A percentile compares a stretch with the other conserved stretches of the same genome.
Evolutionary conservation across 1,139 yeast genomes (phyloP).

Genomic region (Neolecta irregularis): DNA sequence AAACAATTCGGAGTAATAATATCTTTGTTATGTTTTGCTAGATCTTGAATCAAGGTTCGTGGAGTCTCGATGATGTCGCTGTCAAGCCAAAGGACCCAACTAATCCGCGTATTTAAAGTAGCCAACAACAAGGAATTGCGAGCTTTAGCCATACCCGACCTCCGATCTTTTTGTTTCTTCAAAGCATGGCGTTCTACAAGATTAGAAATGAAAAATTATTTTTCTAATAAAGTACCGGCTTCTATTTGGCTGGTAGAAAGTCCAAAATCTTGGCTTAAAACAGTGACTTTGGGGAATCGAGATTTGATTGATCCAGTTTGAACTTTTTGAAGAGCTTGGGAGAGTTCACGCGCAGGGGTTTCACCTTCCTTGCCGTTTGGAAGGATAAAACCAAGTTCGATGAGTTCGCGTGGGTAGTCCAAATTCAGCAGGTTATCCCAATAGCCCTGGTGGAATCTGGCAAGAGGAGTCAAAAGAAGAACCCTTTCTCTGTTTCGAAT

Average conservation of each 20-base stretch:
- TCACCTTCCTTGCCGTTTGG: slow-evolving; percentile 77
- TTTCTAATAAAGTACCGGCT: slow-evolving; percentile 35
- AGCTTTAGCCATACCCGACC: slow-evolving; percentile 84
- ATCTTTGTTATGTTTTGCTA: slow-evolving; percentile 75
- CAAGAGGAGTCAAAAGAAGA: slow-evolving; percentile 74
- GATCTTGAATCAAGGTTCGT: slow-evolving; percentile 61
- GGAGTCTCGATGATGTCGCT: slow-evolving; percentile 89
- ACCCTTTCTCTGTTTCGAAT: slow-evolving; percentile 72
- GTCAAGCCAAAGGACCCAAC: slow-evolving; percentile 95
- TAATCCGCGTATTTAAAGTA: slow-evolving; percentile 73
- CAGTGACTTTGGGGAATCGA: slow-evolving; percentile 64
- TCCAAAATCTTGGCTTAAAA: slow-evolving; percentile 78
- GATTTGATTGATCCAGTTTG: slow-evolving; percentile 43
- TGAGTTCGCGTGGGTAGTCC: slow-evolving; percentile 66
- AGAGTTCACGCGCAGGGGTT: slow-evolving; percentile 51
- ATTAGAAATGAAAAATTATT: not conserved
- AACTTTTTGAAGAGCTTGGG: slow-evolving; percentile 53
- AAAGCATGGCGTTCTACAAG: slow-evolving; percentile 25
- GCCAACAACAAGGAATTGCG: slow-evolving; percentile 82
- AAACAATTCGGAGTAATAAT: slow-evolving; percentile 83
- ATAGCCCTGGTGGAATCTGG: slow-evolving; percentile 65
- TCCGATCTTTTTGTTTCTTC: slow-evolving; percentile 72
- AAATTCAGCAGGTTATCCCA: slow-evolving; percentile 69
- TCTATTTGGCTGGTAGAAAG: slow-evolving; percentile 39
- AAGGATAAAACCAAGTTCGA: slow-evolving; percentile 79